Conservation (phyloP, 441 rosid species). For the Pelargonium australe region DNA sequence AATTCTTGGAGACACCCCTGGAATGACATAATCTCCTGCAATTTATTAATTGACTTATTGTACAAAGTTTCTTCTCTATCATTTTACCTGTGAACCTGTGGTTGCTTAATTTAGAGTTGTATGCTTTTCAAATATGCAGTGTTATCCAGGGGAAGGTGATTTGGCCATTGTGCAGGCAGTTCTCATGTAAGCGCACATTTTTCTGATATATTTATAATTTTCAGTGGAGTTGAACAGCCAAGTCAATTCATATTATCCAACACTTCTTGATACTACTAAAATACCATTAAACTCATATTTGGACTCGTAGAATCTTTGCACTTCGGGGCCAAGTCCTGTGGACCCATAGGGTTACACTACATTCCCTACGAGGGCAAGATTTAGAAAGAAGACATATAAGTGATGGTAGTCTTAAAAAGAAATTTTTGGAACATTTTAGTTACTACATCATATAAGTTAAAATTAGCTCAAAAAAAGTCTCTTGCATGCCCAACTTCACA, state of each 20-base stretch:
- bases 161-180: conserved; percentile 76
- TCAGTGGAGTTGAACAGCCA: background rate
- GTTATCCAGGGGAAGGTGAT: conserved; percentile 99
- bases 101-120: conserved; percentile 13
- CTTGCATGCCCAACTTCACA: background rate
- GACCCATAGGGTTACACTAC: no score
- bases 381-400: background rate
- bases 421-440: no score
- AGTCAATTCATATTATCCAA: background rate
- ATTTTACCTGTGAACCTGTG: background rate
- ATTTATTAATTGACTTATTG: background rate
- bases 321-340: no score
- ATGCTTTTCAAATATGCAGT: conserved; percentile 45
- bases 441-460: no score
- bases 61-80: background rate
- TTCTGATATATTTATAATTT: background rate
- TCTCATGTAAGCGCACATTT: conserved; percentile 46
- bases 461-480: background rate
- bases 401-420: background rate
- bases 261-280: background rate
- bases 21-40: no score
- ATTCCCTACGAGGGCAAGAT: no score
- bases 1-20: no score
- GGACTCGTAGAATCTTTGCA: no score
- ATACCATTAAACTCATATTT: background rate